Evolutionary conservation across 2,329 filamentous ascomycete genomes (phyloP).

Genomic region (Rasamsonia emersonii): DNA sequence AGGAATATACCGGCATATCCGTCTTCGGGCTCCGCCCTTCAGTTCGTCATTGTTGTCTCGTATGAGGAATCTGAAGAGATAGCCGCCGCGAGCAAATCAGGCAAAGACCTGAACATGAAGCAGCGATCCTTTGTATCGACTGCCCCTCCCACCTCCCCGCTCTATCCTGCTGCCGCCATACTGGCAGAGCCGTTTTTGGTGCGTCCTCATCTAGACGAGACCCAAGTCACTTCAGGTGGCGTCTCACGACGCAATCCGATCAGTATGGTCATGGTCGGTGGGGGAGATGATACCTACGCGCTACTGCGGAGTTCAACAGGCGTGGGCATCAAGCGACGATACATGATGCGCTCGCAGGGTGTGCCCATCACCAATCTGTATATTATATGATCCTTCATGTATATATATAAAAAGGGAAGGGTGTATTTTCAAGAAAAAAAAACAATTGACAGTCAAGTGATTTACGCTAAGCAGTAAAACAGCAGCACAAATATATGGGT

Average conservation of each 20-base stretch:
- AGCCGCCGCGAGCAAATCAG: conserved; percentile 14
- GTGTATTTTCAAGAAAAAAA: too few species aligned
- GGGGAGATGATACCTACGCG: conserved; percentile 57
- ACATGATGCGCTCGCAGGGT: conserved; percentile 73
- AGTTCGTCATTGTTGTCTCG: conserved; percentile 72
- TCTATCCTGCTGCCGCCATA: conserved; percentile 19
- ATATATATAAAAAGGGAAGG: too few species aligned
- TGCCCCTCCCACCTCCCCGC: conserved; percentile 27
- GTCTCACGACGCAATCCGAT: conserved; percentile 63
- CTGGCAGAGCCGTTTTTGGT: conserved; percentile 37
- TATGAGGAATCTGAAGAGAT: conserved; percentile 44
- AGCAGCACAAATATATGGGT: too few species aligned
- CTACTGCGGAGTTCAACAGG: conserved; percentile 55
- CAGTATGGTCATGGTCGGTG: conserved; percentile 74
- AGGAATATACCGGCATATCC: conserved; percentile 73
- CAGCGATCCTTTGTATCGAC: conserved; percentile 14
- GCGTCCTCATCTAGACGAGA: conserved; percentile 65
- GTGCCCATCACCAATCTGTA: conserved; percentile 70
- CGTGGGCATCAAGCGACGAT: conserved; percentile 68
- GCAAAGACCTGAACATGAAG: conserved; percentile 7
- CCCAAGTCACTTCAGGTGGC: conserved; percentile 63
- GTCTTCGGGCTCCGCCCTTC: conserved; percentile 53
- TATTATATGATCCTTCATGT: conserved; percentile 53
- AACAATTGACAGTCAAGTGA: too few species aligned
- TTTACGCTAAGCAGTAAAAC: too few species aligned